Evolutionary conservation across 75 land plant species (phyloP).

Genomic region (Selaginella tamariscina): DNA sequence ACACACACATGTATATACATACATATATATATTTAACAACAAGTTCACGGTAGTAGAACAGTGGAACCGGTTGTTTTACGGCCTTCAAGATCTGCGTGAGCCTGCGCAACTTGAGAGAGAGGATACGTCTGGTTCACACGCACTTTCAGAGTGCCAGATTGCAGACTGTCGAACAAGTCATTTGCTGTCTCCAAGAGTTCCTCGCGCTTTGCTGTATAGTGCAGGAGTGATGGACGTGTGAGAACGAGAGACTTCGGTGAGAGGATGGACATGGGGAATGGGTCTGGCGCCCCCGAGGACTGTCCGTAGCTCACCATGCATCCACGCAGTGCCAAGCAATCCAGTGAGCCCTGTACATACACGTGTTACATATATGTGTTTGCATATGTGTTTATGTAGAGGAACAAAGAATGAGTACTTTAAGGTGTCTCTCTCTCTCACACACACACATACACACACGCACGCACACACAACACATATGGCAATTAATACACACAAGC

Average conservation of each 20-base stretch:
- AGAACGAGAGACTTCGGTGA: slow-evolving; percentile 60
- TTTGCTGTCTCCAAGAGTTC: slow-evolving; percentile 75
- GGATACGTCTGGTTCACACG: slow-evolving; percentile 74
- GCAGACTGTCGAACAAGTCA: slow-evolving; percentile 62
- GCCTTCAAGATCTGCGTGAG: slow-evolving; percentile 65
- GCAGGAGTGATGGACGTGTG: slow-evolving; percentile 67
- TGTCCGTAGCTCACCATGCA: slow-evolving; percentile 82
- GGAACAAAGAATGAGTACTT: background rate
- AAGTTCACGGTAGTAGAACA: slow-evolving; percentile 62
- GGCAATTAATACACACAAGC: background rate
- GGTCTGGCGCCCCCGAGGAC: slow-evolving; percentile 74
- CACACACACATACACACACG: background rate
- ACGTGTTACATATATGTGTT: too few species aligned
- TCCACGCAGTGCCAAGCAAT: slow-evolving; percentile 68
- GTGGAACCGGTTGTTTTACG: slow-evolving; percentile 75
- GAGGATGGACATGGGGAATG: slow-evolving; percentile 49
- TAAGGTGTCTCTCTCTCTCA: too few species aligned
- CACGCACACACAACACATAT: too few species aligned
- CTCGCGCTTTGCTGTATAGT: slow-evolving; percentile 59
- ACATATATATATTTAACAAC: too few species aligned
- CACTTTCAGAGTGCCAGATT: slow-evolving; percentile 42
- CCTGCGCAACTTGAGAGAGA: slow-evolving; percentile 73
- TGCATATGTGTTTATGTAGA: background rate
- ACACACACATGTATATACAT: too few species aligned
- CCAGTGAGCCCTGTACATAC: slow-evolving; percentile 72